Conservation (phyloP, 2,329 filamentous ascomycete genomes). For the Fusarium dimerum region DNA sequence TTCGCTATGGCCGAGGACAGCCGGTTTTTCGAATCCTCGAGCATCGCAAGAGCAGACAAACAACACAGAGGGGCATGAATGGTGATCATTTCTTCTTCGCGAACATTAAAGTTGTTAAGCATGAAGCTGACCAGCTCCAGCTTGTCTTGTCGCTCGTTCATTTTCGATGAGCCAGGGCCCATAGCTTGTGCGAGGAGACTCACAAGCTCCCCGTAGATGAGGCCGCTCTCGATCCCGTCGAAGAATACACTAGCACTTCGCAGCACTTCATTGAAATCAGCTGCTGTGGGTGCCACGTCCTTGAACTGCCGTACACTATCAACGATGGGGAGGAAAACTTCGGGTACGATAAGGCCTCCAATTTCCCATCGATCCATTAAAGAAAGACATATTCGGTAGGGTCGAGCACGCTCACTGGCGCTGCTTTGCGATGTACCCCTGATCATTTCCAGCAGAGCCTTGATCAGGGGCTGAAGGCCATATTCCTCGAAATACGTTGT, state of each 20-base stretch:
- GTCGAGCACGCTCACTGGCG: conserved; percentile 69
- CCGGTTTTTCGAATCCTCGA: conserved; percentile 52
- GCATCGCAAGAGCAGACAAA: conserved; percentile 61
- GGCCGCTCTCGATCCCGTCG: conserved; percentile 89
- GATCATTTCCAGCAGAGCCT: conserved; percentile 77
- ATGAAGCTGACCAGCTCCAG: conserved; percentile 80
- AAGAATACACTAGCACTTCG: conserved; percentile 95
- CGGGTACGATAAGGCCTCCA: conserved; percentile 82
- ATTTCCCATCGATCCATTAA: conserved; percentile 99
- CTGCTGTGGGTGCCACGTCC: conserved; percentile 60
- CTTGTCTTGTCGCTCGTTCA: conserved; percentile 57
- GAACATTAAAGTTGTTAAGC: conserved; percentile 83
- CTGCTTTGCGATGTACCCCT: conserved; percentile 37
- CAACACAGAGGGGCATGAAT: conserved; percentile 76
- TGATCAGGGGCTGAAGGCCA: conserved; percentile 73
- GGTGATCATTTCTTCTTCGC: conserved; percentile 93
- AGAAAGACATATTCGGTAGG: conserved; percentile 89
- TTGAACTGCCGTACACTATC: conserved; percentile 78
- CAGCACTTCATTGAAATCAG: conserved; percentile 81
- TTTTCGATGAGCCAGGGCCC: conserved; percentile 44
- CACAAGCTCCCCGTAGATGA: conserved; percentile 86
- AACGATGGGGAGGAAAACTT: conserved; percentile 85
- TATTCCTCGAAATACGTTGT: conserved; percentile 82
- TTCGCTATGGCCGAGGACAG: conserved; percentile 30
- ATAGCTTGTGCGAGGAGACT: conserved; percentile 65